Evolutionary conservation across 306 rosid genomes (phyloP).

Genomic region (Fagus sylvatica): DNA sequence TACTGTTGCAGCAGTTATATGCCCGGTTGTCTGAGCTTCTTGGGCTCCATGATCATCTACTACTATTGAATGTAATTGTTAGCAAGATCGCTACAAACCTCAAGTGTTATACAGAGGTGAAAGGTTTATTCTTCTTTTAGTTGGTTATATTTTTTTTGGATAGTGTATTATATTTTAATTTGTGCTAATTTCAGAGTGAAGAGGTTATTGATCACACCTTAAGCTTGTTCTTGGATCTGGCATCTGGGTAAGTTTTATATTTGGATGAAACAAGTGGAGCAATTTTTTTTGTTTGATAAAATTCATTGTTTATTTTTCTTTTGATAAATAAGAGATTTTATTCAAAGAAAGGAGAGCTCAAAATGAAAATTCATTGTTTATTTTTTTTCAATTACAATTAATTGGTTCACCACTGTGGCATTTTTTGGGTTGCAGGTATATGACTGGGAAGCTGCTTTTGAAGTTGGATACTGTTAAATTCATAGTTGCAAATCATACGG

Average conservation of each 20-base stretch:
- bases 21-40: slow-evolving; percentile 84
- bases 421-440: slow-evolving; percentile 55
- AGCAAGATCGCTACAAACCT: slow-evolving; percentile 90
- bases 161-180: slow-evolving; percentile 16
- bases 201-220: slow-evolving; percentile 96
- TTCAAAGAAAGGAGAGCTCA: too few species aligned
- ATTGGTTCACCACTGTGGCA: background rate
- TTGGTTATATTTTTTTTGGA: background rate
- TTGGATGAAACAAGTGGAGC: slow-evolving; percentile 17
- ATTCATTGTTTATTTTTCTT: slow-evolving; percentile 8
- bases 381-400: background rate
- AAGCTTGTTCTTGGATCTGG: slow-evolving; percentile 94
- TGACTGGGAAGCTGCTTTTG: slow-evolving; percentile 97
- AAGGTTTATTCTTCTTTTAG: background rate
- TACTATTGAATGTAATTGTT: slow-evolving; percentile 71
- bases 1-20: slow-evolving; percentile 80
- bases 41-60: slow-evolving; percentile 82
- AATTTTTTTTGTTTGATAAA: slow-evolving; percentile 21
- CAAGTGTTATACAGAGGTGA: slow-evolving; percentile 79
- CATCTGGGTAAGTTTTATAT: slow-evolving; percentile 78
- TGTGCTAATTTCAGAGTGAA: slow-evolving; percentile 69
- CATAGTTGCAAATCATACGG: slow-evolving; percentile 93
- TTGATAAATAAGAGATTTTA: too few species aligned
- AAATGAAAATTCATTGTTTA: slow-evolving; percentile 11
- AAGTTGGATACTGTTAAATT: slow-evolving; percentile 93